Percentiles rank a stretch among this genome's conserved stretches.
Evolutionary conservation across 768 basidiomycete genomes (phyloP).

Genomic region (Basidioascus undulatus): DNA sequence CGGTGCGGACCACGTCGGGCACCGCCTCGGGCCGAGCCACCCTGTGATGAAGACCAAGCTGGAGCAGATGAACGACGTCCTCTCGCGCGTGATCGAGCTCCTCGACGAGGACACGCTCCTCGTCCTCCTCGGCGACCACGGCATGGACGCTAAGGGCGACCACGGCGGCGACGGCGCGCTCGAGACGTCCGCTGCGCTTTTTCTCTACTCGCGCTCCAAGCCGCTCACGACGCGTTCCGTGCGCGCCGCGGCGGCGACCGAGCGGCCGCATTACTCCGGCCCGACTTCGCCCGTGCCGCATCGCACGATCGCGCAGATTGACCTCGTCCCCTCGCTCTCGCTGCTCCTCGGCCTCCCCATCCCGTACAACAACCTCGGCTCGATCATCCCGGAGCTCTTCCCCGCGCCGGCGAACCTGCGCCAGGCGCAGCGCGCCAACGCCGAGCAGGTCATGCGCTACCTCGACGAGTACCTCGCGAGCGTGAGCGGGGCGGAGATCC

Average conservation of each 20-base stretch:
- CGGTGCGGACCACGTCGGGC: slow-evolving; percentile 90
- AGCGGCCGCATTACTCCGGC: neutral
- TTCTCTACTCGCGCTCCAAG: slow-evolving; percentile 70
- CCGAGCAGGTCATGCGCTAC: slow-evolving; percentile 49
- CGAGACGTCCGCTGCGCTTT: slow-evolving; percentile 65
- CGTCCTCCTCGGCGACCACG: slow-evolving; percentile 83
- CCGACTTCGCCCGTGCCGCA: neutral
- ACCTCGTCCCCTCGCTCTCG: slow-evolving; percentile 66
- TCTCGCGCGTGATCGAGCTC: slow-evolving; percentile 41
- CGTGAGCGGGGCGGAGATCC: slow-evolving; percentile 46
- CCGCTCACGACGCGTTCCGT: slow-evolving; percentile 13
- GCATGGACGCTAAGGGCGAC: slow-evolving; percentile 85
- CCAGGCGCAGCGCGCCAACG: slow-evolving; percentile 43
- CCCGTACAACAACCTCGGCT: slow-evolving; percentile 86
- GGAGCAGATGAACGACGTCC: slow-evolving; percentile 60
- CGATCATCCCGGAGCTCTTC: slow-evolving; percentile 77
- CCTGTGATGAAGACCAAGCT: slow-evolving; percentile 66
- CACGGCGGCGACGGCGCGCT: slow-evolving; percentile 75
- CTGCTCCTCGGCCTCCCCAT: slow-evolving; percentile 79
- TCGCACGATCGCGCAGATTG: slow-evolving; percentile 67
- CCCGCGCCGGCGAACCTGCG: slow-evolving; percentile 25
- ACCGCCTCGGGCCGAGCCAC: slow-evolving; percentile 75
- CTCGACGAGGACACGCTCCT: slow-evolving; percentile 64
- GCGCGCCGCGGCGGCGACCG: neutral
- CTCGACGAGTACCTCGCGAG: slow-evolving; percentile 50